phyloP scores from a whole-genome alignment of 371 early-diverging fungal genomes.

The Mortierella sp. region DNA sequence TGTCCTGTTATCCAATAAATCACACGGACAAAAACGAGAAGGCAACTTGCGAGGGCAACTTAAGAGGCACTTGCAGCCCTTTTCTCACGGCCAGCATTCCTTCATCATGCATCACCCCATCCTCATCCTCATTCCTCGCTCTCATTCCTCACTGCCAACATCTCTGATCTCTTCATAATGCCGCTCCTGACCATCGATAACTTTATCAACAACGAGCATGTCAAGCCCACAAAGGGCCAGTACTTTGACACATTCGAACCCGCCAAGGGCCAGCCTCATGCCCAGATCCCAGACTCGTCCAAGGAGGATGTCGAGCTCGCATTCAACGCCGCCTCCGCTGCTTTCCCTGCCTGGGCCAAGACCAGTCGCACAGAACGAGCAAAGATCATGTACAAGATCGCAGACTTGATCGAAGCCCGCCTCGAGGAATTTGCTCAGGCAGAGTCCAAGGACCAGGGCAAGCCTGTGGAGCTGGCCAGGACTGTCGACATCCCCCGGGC shows the following conservation, averaged over 20 bases:
- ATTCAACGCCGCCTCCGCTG: slow-evolving; percentile 69
- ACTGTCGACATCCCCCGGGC: slow-evolving; percentile 78
- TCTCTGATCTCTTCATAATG: slow-evolving; percentile 4
- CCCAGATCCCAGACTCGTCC: slow-evolving; percentile 71
- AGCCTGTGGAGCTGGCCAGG: slow-evolving; percentile 69
- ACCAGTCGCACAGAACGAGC: slow-evolving; percentile 62
- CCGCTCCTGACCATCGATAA: slow-evolving; percentile 54
- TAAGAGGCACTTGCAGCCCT: no score
- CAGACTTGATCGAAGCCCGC: slow-evolving; percentile 69
- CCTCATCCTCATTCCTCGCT: background rate
- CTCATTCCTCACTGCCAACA: background rate
- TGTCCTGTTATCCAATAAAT: no score
- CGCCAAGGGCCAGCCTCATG: slow-evolving; percentile 63
- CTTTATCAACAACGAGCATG: slow-evolving; percentile 71
- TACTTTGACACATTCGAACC: slow-evolving; percentile 74
- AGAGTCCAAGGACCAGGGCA: slow-evolving; percentile 75
- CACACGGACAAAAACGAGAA: no score
- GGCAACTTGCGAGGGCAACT: no score
- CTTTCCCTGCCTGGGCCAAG: slow-evolving; percentile 75
- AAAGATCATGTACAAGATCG: slow-evolving; percentile 63
- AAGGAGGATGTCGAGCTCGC: slow-evolving; percentile 72
- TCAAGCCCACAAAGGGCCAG: slow-evolving; percentile 54
- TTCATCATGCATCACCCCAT: no score
- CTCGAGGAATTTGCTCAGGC: slow-evolving; percentile 61
- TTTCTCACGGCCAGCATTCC: no score